Evolutionary conservation across 2,329 filamentous ascomycete species (phyloP).

Genomic region (Colletotrichum chlorophyti): DNA sequence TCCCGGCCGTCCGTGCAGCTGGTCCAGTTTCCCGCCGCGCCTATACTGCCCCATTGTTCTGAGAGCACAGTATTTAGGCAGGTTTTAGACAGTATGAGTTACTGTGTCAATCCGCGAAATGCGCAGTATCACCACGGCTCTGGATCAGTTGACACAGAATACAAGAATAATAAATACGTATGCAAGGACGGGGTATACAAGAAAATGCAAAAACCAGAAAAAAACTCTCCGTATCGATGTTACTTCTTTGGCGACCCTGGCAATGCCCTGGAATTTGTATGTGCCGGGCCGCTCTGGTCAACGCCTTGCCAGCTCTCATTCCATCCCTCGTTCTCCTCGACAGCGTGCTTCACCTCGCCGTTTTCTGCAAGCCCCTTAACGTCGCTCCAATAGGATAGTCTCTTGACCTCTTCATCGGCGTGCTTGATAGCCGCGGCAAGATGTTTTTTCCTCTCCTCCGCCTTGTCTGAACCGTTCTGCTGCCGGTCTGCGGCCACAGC

Average conservation of each 20-base stretch:
- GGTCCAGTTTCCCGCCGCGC: neutral
- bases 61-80: neutral
- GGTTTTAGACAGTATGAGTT: neutral
- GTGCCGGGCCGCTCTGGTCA: constrained; percentile 58
- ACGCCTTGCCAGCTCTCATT: constrained; percentile 56
- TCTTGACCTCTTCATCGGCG: constrained; percentile 81
- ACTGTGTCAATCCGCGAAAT: too few relatives aligned
- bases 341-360: constrained; percentile 53
- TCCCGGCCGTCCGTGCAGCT: constrained; percentile 2
- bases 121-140: too few relatives aligned
- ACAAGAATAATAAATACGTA: neutral
- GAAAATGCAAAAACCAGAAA: constrained; percentile 18
- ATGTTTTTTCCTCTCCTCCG: constrained; percentile 62
- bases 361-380: constrained; percentile 71
- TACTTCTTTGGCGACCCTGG: constrained; percentile 16
- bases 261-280: constrained; percentile 36
- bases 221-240: neutral
- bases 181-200: constrained; percentile 29
- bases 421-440: constrained; percentile 77
- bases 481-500: constrained; percentile 54
- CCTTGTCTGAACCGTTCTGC: constrained; percentile 39
- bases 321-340: constrained; percentile 51
- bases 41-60: neutral
- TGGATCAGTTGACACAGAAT: too few relatives aligned
- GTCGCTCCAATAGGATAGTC: constrained; percentile 88